These are phyloP conservation scores for Helminthosporium solani DNA, from an alignment of 2,329 filamentous ascomycete genomes.

Conservation along the genomic window DNA sequence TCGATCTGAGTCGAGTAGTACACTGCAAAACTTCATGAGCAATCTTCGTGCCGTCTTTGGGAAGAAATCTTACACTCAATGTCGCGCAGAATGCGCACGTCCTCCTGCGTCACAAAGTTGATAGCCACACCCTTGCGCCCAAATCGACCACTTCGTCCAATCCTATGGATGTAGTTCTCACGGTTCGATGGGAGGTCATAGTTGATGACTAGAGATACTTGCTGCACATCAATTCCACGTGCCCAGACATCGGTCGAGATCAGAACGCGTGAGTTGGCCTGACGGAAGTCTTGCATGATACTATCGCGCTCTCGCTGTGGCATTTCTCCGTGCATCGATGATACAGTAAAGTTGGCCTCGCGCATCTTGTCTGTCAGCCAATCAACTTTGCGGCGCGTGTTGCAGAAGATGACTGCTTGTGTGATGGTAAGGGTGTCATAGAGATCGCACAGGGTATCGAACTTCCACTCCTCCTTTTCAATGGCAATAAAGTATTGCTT, in stretches of 20 bases:
- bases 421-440: conserved; percentile 99
- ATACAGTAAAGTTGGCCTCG: conserved; percentile 97
- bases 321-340: conserved; percentile 99
- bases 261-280: conserved; percentile 91
- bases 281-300: conserved; percentile 99
- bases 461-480: conserved; percentile 99
- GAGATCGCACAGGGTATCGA: conserved; percentile 96
- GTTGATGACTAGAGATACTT: conserved; percentile 98
- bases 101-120: conserved; percentile 98
- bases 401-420: conserved; percentile 99
- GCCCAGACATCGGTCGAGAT: conserved; percentile 99
- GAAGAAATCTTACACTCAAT: conserved; percentile 71
- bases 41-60: neutral
- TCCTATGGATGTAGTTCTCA: conserved; percentile 99
- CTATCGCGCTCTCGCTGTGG: conserved; percentile 96
- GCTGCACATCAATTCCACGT: conserved; percentile 97
- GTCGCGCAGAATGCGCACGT: conserved; percentile 94
- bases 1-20: conserved; percentile 97
- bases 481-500: conserved; percentile 99
- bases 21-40: conserved; percentile 55
- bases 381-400: conserved; percentile 97
- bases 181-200: conserved; percentile 97
- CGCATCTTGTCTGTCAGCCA: conserved; percentile 99
- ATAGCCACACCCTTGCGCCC: conserved; percentile 98
- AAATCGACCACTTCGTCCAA: conserved; percentile 92